phyloP scores from a whole-genome alignment of 805 yeast genomes.

The Scheffersomyces coipomensis region DNA sequence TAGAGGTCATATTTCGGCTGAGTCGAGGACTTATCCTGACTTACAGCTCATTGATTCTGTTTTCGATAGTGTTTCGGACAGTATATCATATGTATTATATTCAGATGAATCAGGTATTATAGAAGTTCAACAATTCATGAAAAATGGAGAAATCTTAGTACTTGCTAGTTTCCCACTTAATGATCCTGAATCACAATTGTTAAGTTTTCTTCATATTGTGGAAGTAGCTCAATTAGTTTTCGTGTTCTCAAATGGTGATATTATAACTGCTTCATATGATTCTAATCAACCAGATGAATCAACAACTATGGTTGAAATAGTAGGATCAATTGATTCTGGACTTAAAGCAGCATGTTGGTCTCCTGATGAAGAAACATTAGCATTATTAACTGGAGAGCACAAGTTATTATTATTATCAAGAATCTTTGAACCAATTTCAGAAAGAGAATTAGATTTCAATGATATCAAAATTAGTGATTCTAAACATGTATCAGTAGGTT shows the following conservation, averaged over 20 bases:
- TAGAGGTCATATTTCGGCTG: conserved; percentile 50
- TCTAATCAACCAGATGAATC: conserved; percentile 44
- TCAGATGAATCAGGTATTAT: conserved; percentile 50
- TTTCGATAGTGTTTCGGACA: conserved; percentile 74
- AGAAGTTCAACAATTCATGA: conserved; percentile 77
- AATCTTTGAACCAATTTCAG: conserved; percentile 75
- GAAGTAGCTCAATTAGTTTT: conserved; percentile 67
- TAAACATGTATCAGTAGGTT: conserved; percentile 92
- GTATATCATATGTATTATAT: conserved; percentile 63
- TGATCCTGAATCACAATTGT: conserved; percentile 32
- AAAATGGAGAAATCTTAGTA: conserved; percentile 55
- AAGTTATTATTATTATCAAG: conserved; percentile 69
- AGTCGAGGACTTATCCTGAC: conserved; percentile 64
- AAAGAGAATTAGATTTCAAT: conserved; percentile 51
- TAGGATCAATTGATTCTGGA: conserved; percentile 81
- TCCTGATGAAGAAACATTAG: conserved; percentile 84
- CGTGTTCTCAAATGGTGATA: conserved; percentile 74
- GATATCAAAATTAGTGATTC: conserved; percentile 63
- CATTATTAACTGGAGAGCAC: conserved; percentile 60
- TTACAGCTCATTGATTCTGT: conserved; percentile 50
- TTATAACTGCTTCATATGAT: conserved; percentile 65
- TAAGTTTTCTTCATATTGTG: conserved; percentile 65
- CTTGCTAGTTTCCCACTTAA: conserved; percentile 61
- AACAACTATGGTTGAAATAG: conserved; percentile 65
- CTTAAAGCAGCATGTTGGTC: conserved; percentile 80